Evolutionary conservation across 495 filamentous ascomycete species (phyloP), one percentile per base, ranked within the genome.

Genomic region (Penicillium goetzii): DNA sequence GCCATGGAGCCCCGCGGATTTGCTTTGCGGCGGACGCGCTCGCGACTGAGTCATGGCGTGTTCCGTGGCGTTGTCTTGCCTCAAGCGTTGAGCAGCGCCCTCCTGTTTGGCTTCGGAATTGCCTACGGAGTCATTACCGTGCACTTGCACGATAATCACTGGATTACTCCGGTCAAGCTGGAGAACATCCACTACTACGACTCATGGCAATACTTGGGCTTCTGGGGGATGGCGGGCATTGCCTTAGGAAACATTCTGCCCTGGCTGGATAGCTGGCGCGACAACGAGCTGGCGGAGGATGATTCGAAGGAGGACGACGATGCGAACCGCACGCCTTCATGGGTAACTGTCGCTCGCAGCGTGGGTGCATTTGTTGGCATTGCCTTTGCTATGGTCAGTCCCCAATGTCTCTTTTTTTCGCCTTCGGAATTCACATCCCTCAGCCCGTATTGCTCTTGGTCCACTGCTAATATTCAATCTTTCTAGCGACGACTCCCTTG

Each of bases 281-380:
- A 81, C 32, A 73, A 71, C 21, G 67, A 65, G 47, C 49, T 59
- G 26, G 69, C 62, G 32, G 52, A 65, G 19, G 59, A 53, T 21
- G 41, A 66, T 45, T 21, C 66, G 2, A 75, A 67, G 62, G 68
- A 74, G 23, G 68, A 73, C 17, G 72, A 70, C 6, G 67, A 64
- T 56, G 70, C 63, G 26, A 72, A 80, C 6, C 75, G 74, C 11
- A 72, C 73, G 19, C 81, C 84, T 2, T 90, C 92, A 62, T 97
- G 92, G 93, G 88, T 88, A 43, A 85, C 90, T 33, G 90, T 90
- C 11, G 86, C 97, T 21, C 83, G 95, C 58, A 91, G 92, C 62
- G 88, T 98, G 45, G 96, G 95, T 40, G 93, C 92, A 17, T 97
- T 99, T 76, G 87, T 97, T 26, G 95, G 95, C 14, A 95, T 99